A percentile compares a stretch with the other conserved stretches of the same genome.
Conservation (phyloP, 352 stramenopile genomes). For the Phytophthora sp. region DNA sequence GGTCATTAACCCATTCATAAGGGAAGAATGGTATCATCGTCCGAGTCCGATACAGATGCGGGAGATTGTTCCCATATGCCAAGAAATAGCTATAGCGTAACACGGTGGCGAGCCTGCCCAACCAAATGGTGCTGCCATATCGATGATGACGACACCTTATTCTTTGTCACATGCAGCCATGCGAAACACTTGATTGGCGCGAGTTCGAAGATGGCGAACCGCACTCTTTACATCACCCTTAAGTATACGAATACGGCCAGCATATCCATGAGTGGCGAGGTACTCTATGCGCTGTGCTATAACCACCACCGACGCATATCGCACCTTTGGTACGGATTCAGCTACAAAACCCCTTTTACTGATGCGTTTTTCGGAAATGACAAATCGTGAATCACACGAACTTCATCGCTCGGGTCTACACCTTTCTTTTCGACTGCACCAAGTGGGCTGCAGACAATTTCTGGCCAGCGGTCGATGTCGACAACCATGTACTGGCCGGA, state of each 20-base stretch:
- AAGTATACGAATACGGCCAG: background rate
- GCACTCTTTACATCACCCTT: slow-evolving; percentile 23
- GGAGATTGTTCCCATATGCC: slow-evolving; percentile 9
- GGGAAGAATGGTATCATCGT: slow-evolving; percentile 16
- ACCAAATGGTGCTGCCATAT: slow-evolving; percentile 23
- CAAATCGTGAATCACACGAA: slow-evolving; percentile 21
- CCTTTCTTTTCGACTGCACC: slow-evolving; percentile 23
- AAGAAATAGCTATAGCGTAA: slow-evolving; percentile 16
- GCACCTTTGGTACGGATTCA: slow-evolving; percentile 1
- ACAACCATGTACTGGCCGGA: slow-evolving; percentile 19
- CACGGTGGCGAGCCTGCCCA: slow-evolving; percentile 18
- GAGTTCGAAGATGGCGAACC: slow-evolving; percentile 8
- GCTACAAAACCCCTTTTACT: slow-evolving; percentile 1
- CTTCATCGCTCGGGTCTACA: background rate
- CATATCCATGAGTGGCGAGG: background rate
- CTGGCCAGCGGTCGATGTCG: background rate
- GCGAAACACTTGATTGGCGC: background rate
- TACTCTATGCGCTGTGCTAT: slow-evolving; percentile 16
- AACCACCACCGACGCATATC: slow-evolving; percentile 8
- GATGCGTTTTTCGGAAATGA: slow-evolving; percentile 5
- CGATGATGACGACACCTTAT: slow-evolving; percentile 1
- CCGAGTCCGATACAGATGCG: background rate
- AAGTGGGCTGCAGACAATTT: slow-evolving; percentile 6
- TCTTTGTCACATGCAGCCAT: slow-evolving; percentile 11
- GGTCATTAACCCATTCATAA: slow-evolving; percentile 43